Evolutionary conservation across 2,329 filamentous ascomycete genomes (phyloP).

Genomic region (Verticillium nubilum): DNA sequence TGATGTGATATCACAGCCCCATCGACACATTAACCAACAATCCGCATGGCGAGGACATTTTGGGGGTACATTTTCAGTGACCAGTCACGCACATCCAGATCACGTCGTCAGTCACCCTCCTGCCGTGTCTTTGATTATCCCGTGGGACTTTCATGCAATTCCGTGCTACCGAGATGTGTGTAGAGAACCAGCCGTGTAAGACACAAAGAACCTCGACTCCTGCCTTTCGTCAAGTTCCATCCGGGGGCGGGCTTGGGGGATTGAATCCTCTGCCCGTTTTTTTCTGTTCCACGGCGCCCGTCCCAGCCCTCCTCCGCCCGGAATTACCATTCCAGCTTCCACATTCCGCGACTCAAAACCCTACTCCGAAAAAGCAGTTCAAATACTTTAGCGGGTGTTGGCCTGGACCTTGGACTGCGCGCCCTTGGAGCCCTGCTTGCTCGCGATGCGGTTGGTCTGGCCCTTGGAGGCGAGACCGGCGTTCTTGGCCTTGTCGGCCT

Average conservation of each 20-base stretch:
- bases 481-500: constrained; percentile 97
- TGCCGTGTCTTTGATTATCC: constrained; percentile 1
- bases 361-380: background rate
- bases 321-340: background rate
- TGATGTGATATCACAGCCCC: too few species aligned
- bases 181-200: constrained; percentile 16
- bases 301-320: background rate
- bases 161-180: constrained; percentile 17
- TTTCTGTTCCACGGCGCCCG: background rate
- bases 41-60: too few species aligned
- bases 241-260: background rate
- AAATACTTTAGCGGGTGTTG: constrained; percentile 68
- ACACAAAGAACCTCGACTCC: constrained; percentile 16
- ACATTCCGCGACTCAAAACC: background rate
- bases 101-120: background rate
- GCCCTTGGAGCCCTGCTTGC: constrained; percentile 98
- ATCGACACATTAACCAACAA: too few species aligned
- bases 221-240: constrained; percentile 4
- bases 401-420: constrained; percentile 78
- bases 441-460: constrained; percentile 72
- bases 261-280: constrained; percentile 1
- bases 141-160: constrained; percentile 17
- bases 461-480: constrained; percentile 71
- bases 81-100: too few species aligned
- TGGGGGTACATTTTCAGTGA: too few species aligned